Conservation (phyloP, 192 early-diverging fungal genomes). For the Haplosporangium gracile region DNA sequence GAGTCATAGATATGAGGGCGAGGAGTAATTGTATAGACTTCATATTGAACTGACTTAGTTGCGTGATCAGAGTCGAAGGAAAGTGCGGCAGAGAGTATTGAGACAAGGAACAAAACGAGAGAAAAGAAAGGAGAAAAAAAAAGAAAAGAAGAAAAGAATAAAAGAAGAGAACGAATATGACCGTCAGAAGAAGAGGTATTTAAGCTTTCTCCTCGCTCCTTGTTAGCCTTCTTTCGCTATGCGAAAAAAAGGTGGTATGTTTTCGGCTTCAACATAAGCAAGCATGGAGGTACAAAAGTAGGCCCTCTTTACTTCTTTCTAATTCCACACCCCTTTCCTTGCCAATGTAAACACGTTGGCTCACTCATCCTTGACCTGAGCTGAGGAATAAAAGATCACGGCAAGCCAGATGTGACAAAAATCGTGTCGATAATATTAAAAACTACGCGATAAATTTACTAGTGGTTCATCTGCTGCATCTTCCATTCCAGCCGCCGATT, state of each 20-base stretch:
- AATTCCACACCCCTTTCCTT: no score
- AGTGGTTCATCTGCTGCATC: slow-evolving; percentile 21
- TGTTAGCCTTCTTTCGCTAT: no score
- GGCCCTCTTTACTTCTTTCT: no score
- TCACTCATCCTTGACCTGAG: no score
- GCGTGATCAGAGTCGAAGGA: background rate
- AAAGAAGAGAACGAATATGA: background rate
- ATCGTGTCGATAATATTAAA: background rate
- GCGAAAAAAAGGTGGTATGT: no score
- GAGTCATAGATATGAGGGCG: background rate
- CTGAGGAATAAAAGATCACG: no score
- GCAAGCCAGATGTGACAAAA: background rate
- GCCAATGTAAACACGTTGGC: no score
- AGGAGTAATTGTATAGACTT: background rate
- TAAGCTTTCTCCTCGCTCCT: no score
- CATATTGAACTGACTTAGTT: background rate
- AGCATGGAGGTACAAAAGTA: no score
- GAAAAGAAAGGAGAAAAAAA: background rate
- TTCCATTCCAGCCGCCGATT: slow-evolving; percentile 33
- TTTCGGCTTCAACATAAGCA: no score
- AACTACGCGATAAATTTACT: background rate
- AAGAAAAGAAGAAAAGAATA: background rate
- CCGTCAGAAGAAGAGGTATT: background rate
- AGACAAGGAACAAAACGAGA: background rate
- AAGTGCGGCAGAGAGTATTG: background rate